Conservation (phyloP, 306 rosid genomes). For the Parietaria judaica region DNA sequence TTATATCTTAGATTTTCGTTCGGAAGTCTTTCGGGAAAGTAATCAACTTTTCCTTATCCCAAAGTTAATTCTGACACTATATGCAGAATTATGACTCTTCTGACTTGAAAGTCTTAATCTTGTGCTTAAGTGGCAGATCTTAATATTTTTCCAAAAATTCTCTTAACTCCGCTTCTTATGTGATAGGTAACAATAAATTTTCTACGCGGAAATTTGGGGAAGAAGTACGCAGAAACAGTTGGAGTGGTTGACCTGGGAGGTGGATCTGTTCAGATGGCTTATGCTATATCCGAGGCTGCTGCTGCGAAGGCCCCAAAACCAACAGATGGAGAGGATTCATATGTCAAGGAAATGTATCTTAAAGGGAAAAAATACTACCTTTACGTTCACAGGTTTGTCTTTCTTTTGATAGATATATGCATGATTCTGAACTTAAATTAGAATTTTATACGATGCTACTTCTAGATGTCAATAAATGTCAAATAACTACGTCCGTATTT, state of each 20-base stretch:
- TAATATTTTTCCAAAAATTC: neutral
- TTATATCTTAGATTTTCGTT: no score
- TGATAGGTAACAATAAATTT: conserved; percentile 88
- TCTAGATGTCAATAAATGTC: neutral
- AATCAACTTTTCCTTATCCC: no score
- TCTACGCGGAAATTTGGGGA: conserved; percentile 84
- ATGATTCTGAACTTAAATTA: conserved; percentile 12
- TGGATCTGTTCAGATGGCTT: conserved; percentile 99
- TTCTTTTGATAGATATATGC: neutral
- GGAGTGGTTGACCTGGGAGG: conserved; percentile 99
- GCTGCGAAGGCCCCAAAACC: conserved; percentile 61
- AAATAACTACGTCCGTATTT: no score
- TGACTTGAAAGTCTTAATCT: no score
- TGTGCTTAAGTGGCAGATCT: no score
- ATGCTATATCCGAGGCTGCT: conserved; percentile 80
- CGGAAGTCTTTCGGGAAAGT: no score
- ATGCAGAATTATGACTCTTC: no score
- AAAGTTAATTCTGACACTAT: no score
- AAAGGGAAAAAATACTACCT: conserved; percentile 74
- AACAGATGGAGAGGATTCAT: conserved; percentile 48
- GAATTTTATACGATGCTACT: neutral
- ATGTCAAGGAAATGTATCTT: conserved; percentile 69
- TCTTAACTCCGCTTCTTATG: conserved; percentile 25
- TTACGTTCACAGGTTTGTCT: conserved; percentile 88
- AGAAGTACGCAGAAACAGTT: conserved; percentile 67